A percentile compares a stretch with the other conserved stretches of the same genome.
These are phyloP conservation scores for Aspergillus viridinutans DNA, from an alignment of 2,329 filamentous ascomycete genomes.

Conservation along the genomic window DNA sequence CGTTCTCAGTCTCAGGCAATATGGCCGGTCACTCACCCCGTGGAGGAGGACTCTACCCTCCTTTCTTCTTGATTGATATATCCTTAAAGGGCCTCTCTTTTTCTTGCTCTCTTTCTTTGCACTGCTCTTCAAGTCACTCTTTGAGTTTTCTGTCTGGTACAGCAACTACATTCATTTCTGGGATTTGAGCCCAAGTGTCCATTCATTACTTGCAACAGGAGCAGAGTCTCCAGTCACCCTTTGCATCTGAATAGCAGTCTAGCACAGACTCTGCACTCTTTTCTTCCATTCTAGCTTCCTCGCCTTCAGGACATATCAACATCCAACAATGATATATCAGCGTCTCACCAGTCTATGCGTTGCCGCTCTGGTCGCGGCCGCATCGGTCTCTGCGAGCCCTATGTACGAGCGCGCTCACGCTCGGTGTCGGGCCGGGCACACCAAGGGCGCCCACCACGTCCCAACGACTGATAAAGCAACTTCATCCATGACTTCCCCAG, in stretches of 20 bases:
- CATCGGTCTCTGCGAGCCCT: slow-evolving; percentile 23
- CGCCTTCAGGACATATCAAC: background rate
- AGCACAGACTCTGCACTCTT: slow-evolving; percentile 5
- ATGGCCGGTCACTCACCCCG: background rate
- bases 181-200: slow-evolving; percentile 25
- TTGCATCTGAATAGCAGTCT: slow-evolving; percentile 2
- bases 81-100: background rate
- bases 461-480: slow-evolving; percentile 20
- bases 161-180: slow-evolving; percentile 17
- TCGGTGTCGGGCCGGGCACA: slow-evolving; percentile 26
- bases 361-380: slow-evolving; percentile 21
- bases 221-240: slow-evolving; percentile 15
- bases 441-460: slow-evolving; percentile 23
- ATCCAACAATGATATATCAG: slow-evolving; percentile 25
- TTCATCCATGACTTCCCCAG: slow-evolving; percentile 1
- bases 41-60: background rate
- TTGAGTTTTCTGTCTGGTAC: slow-evolving; percentile 20
- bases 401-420: slow-evolving; percentile 11
- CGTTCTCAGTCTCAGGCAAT: background rate
- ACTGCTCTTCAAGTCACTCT: slow-evolving; percentile 3
- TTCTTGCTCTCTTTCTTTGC: slow-evolving; percentile 1
- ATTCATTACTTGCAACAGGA: slow-evolving; percentile 20
- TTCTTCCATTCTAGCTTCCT: background rate
- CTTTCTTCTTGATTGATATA: background rate
- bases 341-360: slow-evolving; percentile 18